Evolutionary conservation across 257 asterid species (phyloP).

Genomic region (Coffea canephora): DNA sequence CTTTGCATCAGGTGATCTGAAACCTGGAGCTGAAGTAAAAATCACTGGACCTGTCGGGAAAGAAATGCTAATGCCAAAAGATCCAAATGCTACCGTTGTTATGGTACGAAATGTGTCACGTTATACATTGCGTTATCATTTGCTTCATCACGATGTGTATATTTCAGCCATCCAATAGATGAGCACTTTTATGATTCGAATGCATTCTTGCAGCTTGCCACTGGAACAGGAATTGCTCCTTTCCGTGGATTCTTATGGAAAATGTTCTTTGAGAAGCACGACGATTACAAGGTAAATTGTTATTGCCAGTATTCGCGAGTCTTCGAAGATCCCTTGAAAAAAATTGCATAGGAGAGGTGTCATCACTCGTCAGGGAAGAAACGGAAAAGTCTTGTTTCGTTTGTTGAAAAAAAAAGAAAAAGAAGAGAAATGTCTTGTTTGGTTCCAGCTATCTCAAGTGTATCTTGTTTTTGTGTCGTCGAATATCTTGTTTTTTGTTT

Average conservation of each 20-base stretch:
- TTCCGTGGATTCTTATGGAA: constrained; percentile 95
- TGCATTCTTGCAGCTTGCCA: constrained; percentile 62
- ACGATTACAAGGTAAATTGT: constrained; percentile 68
- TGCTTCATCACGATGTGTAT: neutral
- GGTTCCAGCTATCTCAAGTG: neutral
- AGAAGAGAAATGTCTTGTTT: neutral
- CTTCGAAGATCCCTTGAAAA: neutral
- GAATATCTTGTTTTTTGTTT: too few relatives aligned
- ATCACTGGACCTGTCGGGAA: constrained; percentile 98
- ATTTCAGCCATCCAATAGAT: neutral
- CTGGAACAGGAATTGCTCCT: constrained; percentile 98
- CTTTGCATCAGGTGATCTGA: constrained; percentile 69
- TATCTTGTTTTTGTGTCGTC: too few relatives aligned
- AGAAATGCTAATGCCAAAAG: constrained; percentile 98
- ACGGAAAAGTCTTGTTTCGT: neutral
- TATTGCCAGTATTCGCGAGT: neutral
- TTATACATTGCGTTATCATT: neutral
- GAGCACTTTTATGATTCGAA: constrained; percentile 15
- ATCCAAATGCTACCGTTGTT: constrained; percentile 77
- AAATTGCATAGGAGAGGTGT: neutral
- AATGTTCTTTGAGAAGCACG: constrained; percentile 93
- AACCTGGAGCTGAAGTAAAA: constrained; percentile 80
- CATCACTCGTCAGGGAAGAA: too few relatives aligned
- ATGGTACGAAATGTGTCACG: constrained; percentile 43
- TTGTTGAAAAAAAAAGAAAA: neutral